These are phyloP conservation scores for Rubus idaeus DNA, from an alignment of 306 rosid species.

Conservation along the genomic window DNA sequence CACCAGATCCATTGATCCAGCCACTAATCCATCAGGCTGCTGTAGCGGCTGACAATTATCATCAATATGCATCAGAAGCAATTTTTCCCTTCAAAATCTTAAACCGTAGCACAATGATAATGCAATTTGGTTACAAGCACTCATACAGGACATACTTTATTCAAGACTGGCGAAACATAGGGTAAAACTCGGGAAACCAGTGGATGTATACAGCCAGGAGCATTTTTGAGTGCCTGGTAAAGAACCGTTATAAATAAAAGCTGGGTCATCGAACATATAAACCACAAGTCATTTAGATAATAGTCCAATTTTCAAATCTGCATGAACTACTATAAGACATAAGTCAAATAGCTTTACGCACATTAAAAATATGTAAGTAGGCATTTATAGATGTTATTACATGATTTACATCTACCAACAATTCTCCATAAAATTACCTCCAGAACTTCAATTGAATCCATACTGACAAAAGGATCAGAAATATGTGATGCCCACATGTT, in stretches of 20 bases:
- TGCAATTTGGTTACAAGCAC: constrained; percentile 12
- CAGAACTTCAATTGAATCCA: constrained; percentile 88
- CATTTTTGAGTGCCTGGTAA: constrained; percentile 68
- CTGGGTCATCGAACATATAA: constrained; percentile 18
- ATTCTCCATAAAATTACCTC: constrained; percentile 61
- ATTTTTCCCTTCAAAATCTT: neutral
- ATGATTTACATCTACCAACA: constrained; percentile 13
- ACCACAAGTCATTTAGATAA: neutral
- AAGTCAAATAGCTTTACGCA: neutral
- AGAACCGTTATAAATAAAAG: constrained; percentile 17
- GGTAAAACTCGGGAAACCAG: constrained; percentile 79
- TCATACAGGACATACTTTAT: constrained; percentile 48
- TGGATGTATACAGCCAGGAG: constrained; percentile 81
- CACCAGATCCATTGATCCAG: constrained; percentile 86
- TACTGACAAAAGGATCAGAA: constrained; percentile 91
- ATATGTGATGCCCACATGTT: constrained; percentile 79
- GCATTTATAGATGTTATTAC: constrained; percentile 6
- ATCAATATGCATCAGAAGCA: constrained; percentile 37
- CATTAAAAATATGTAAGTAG: neutral
- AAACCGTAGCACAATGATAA: constrained; percentile 12
- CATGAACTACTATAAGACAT: neutral
- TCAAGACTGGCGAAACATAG: constrained; percentile 66
- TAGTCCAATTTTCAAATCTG: neutral
- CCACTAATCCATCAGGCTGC: constrained; percentile 85
- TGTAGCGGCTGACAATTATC: constrained; percentile 64